These are phyloP conservation scores for Suillus clintonianus DNA, from an alignment of 768 basidiomycete genomes.

Conservation along the genomic window DNA sequence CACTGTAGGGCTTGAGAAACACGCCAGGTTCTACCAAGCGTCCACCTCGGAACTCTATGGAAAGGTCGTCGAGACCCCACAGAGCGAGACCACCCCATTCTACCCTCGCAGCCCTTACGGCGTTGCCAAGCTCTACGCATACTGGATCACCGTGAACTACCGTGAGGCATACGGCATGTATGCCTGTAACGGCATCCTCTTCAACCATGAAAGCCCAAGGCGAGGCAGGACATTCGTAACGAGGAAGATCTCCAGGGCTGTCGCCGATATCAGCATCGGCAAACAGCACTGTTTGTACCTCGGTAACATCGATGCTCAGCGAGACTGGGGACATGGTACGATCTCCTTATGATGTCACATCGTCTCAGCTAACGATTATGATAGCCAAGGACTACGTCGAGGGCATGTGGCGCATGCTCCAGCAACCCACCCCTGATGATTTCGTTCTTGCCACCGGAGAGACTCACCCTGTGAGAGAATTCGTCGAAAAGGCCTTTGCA, in stretches of 20 bases:
- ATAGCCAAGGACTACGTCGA: conserved; percentile 89
- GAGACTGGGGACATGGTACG: conserved; percentile 99
- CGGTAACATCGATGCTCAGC: conserved; percentile 91
- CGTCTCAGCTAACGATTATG: neutral
- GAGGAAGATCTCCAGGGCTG: conserved; percentile 90
- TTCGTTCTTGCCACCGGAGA: conserved; percentile 96
- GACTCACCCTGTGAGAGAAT: conserved; percentile 93
- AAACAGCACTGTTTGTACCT: conserved; percentile 91
- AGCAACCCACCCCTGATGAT: conserved; percentile 81
- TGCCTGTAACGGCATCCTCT: conserved; percentile 94
- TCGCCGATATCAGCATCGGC: conserved; percentile 86
- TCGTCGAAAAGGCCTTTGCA: conserved; percentile 85
- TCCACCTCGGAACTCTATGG: conserved; percentile 98
- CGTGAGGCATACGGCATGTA: conserved; percentile 96
- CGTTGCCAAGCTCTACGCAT: conserved; percentile 91
- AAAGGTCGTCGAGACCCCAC: conserved; percentile 93
- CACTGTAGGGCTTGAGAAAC: conserved; percentile 91
- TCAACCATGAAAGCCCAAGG: conserved; percentile 97
- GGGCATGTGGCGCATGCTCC: conserved; percentile 97
- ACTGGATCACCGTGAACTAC: conserved; percentile 91
- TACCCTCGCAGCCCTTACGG: conserved; percentile 98
- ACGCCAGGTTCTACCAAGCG: conserved; percentile 95
- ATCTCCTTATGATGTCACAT: too few species aligned
- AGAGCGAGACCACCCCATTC: conserved; percentile 95
- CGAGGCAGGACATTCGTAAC: conserved; percentile 96